Conservation (phyloP, 2,329 filamentous ascomycete species). For the Hirsutella rhossiliensis region DNA sequence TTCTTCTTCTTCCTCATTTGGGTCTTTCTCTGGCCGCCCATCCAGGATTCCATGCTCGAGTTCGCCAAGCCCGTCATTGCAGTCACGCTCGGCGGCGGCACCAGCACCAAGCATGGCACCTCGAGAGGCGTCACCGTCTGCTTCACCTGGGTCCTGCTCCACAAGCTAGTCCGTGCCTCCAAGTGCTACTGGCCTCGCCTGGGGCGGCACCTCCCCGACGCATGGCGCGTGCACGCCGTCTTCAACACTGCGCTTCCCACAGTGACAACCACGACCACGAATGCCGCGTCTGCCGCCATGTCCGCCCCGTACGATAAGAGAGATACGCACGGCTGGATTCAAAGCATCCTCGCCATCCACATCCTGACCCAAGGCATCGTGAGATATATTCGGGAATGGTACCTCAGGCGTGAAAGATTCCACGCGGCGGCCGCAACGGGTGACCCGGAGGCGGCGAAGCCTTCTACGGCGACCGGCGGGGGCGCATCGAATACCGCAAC, state of each 20-base stretch:
- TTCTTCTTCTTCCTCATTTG: slow-evolving; percentile 72
- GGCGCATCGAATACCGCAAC: background rate
- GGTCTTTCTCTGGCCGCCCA: slow-evolving; percentile 76
- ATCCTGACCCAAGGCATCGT: slow-evolving; percentile 64
- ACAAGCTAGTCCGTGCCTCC: slow-evolving; percentile 39
- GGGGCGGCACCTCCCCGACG: slow-evolving; percentile 32
- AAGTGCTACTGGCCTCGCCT: slow-evolving; percentile 34
- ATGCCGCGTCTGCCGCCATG: background rate
- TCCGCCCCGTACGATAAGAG: slow-evolving; percentile 40
- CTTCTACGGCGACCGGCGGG: slow-evolving; percentile 3
- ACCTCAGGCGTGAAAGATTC: slow-evolving; percentile 46
- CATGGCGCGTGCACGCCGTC: slow-evolving; percentile 31
- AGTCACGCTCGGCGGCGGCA: slow-evolving; percentile 76
- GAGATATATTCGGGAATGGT: slow-evolving; percentile 58
- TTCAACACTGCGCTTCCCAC: slow-evolving; percentile 35
- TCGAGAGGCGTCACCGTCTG: slow-evolving; percentile 62
- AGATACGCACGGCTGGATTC: slow-evolving; percentile 51
- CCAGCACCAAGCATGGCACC: slow-evolving; percentile 53
- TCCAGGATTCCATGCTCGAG: slow-evolving; percentile 81
- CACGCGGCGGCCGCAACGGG: slow-evolving; percentile 34
- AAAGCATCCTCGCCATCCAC: slow-evolving; percentile 60
- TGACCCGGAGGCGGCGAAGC: slow-evolving; percentile 54
- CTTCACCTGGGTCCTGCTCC: slow-evolving; percentile 51
- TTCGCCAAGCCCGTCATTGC: slow-evolving; percentile 89
- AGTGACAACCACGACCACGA: slow-evolving; percentile 2